phyloP scores from a whole-genome alignment of 75 land plant species.

The Pinus taeda region DNA sequence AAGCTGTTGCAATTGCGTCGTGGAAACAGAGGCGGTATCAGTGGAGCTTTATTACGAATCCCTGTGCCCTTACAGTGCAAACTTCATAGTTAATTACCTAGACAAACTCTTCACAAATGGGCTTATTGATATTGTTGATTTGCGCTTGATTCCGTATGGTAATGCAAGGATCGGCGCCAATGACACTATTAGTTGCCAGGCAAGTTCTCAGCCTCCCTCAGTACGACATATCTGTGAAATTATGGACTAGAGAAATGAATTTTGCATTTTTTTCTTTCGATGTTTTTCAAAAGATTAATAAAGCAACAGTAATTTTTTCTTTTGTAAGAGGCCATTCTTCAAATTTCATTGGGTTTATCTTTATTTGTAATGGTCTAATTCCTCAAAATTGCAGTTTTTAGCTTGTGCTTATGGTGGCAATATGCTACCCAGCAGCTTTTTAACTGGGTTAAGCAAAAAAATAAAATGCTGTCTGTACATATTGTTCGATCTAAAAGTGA shows the following conservation, averaged over 20 bases:
- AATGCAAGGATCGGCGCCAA: slow-evolving; percentile 47
- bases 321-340: neutral
- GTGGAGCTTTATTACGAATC: slow-evolving; percentile 64
- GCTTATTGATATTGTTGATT: slow-evolving; percentile 54
- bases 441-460: neutral
- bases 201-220: neutral
- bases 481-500: too few relatives aligned
- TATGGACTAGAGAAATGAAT: neutral
- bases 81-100: slow-evolving; percentile 55
- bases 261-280: neutral
- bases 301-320: neutral
- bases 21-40: slow-evolving; percentile 22
- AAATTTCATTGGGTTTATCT: neutral
- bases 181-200: slow-evolving; percentile 63
- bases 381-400: neutral
- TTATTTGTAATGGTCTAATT: neutral
- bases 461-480: too few relatives aligned
- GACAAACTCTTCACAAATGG: slow-evolving; percentile 43
- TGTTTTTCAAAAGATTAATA: neutral
- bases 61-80: slow-evolving; percentile 65
- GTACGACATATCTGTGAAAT: neutral
- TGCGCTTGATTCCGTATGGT: slow-evolving; percentile 65
- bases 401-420: neutral
- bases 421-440: neutral
- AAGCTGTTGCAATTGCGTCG: neutral